Evolutionary conservation across 352 stramenopile genomes (phyloP), one percentile per base, ranked within the genome.

Genomic region (Phytophthora colocasiae): DNA sequence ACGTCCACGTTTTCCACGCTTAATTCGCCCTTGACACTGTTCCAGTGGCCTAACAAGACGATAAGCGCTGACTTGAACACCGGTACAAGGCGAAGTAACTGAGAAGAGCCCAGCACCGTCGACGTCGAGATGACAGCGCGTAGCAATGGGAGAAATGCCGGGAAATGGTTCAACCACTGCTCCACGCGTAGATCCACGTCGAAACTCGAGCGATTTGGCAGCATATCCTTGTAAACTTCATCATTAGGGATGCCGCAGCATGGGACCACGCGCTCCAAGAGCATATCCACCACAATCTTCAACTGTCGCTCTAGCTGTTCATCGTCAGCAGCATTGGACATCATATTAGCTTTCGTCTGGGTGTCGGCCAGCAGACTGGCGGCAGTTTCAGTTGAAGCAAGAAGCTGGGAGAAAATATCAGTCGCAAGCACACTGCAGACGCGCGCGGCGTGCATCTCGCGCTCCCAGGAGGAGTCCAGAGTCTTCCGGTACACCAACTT

Each of bases 81-180:
- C 2, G 84, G 82, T n/a, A 93, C 65, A 9, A 91, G 74, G 1
- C 83, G 85, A 19, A 89, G 48, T 44, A 78, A 41, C 46, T 90
- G 79, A 4, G 54, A 74, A 7, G 82, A 86, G 1, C 71, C 56
- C 3, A 88, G 58, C 0, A 71, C 73, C 17, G 67, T 72, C 0
- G 73, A 77, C 8, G 69, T 73, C n/a, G 71, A 53, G 32, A 94
- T 68, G 1, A 84, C 58, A 0, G 68, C 27, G 19, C 80, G 81
- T 26, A 93, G 31, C 29, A 95, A 55, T 36, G 78, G 79, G 2
- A 95, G 56, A 54, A 93, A 92, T 2, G 77, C 76, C 6, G 87
- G 87, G 53, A 90, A 95, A 57, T 93, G 87, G 54, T 92, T 87
- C 29, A 95, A 52, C 85, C 85, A 95, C 62, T 95, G 87, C 66